These are phyloP conservation scores for Dactylis glomerata DNA, from an alignment of 176 grass and related monocot species.

Conservation along the genomic window DNA sequence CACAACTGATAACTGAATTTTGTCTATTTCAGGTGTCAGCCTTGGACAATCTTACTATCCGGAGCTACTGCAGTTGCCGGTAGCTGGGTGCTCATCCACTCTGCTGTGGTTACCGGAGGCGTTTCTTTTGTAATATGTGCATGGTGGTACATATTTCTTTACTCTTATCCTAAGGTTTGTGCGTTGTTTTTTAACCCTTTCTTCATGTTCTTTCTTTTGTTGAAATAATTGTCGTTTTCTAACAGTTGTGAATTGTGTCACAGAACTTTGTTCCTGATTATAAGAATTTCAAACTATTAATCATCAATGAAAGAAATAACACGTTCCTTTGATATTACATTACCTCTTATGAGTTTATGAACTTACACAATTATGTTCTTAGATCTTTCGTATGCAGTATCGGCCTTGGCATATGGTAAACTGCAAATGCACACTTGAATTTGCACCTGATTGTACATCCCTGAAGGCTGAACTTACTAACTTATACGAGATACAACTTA, in stretches of 20 bases:
- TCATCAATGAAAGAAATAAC: neutral
- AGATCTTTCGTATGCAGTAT: neutral
- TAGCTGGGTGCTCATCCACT: slow-evolving; percentile 84
- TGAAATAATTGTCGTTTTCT: neutral
- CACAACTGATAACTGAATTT: neutral
- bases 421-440: neutral
- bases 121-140: slow-evolving; percentile 67
- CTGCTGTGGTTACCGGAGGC: slow-evolving; percentile 50
- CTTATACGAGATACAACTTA: neutral
- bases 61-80: slow-evolving; percentile 45
- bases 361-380: neutral
- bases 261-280: neutral
- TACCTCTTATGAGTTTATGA: neutral
- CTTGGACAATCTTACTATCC: slow-evolving; percentile 91
- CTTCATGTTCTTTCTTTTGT: neutral
- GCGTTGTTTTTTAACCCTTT: neutral
- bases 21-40: slow-evolving; percentile 70
- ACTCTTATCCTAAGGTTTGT: slow-evolving; percentile 91
- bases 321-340: neutral
- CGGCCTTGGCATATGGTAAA: neutral
- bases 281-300: neutral
- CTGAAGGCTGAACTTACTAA: neutral
- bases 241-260: neutral
- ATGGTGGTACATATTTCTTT: slow-evolving; percentile 98
- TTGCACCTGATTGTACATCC: neutral